Conservation (phyloP, 805 yeast species). For the Pichia nanzhaoensis region DNA sequence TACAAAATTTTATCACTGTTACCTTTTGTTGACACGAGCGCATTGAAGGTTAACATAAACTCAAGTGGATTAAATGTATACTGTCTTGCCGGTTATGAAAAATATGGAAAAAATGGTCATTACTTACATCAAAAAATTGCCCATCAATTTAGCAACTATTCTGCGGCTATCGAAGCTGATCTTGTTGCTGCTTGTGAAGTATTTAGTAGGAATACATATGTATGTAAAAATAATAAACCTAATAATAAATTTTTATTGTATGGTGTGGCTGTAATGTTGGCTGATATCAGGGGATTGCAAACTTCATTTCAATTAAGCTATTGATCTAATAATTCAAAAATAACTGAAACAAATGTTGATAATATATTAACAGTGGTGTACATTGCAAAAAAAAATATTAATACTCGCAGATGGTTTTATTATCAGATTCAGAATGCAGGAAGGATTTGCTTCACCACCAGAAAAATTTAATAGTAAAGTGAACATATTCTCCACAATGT, state of each 20-base stretch:
- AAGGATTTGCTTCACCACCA: conserved; percentile 27
- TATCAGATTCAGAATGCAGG: conserved; percentile 32
- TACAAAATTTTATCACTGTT: conserved; percentile 80
- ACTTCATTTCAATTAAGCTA: conserved; percentile 23
- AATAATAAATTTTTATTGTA: conserved; percentile 78
- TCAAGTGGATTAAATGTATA: conserved; percentile 33
- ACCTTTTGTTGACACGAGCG: conserved; percentile 67
- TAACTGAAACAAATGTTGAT: conserved; percentile 20
- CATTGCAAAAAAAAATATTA: conserved; percentile 31
- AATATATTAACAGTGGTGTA: conserved; percentile 34
- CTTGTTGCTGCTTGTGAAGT: conserved; percentile 46
- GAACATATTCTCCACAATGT: conserved; percentile 35
- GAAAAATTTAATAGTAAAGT: conserved; percentile 29
- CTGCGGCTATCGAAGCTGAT: conserved; percentile 41
- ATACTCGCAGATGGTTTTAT: conserved; percentile 38
- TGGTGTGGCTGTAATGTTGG: conserved; percentile 54
- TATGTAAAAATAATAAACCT: conserved; percentile 61
- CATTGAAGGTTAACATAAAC: conserved; percentile 15
- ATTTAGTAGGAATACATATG: conserved; percentile 62
- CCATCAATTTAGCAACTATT: conserved; percentile 45
- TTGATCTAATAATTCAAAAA: conserved; percentile 16
- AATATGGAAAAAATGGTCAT: conserved; percentile 56
- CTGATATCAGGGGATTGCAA: conserved; percentile 33
- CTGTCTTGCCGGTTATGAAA: conserved; percentile 53
- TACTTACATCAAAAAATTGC: conserved; percentile 60